Conservation (phyloP, 225 moss, liverwort and hornwort genomes). For the Polytrichum commune region DNA sequence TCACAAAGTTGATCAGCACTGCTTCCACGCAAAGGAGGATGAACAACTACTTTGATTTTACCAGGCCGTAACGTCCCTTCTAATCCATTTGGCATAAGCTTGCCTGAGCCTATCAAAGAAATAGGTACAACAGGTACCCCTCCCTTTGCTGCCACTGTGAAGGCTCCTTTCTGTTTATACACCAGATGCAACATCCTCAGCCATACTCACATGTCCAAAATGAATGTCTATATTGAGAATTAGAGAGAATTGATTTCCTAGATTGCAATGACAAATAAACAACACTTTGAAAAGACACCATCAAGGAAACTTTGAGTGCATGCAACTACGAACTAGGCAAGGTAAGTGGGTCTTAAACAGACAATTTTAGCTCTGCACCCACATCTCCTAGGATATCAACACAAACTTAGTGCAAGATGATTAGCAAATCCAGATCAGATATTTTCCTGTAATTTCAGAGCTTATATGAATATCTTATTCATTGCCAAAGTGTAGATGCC, state of each 20-base stretch:
- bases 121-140: constrained; percentile 88
- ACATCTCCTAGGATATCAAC: too few species aligned
- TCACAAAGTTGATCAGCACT: constrained; percentile 78
- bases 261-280: too few species aligned
- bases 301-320: not conserved
- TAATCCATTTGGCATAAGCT: constrained; percentile 95
- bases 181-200: not conserved
- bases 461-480: too few species aligned
- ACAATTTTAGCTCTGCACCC: too few species aligned
- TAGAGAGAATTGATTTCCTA: too few species aligned
- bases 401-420: too few species aligned
- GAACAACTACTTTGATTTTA: constrained; percentile 68
- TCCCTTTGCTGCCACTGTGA: constrained; percentile 84
- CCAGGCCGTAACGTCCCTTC: constrained; percentile 78
- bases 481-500: too few species aligned
- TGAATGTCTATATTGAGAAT: not conserved
- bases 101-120: constrained; percentile 82
- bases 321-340: too few species aligned
- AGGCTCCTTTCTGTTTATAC: constrained; percentile 89
- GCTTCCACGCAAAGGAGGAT: constrained; percentile 59
- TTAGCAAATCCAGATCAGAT: too few species aligned
- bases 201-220: constrained; percentile 1
- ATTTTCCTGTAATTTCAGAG: too few species aligned
- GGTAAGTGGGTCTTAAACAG: too few species aligned
- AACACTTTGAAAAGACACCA: too few species aligned